Conservation (phyloP, 2,329 filamentous ascomycete genomes). For the Penicillium sp. region DNA sequence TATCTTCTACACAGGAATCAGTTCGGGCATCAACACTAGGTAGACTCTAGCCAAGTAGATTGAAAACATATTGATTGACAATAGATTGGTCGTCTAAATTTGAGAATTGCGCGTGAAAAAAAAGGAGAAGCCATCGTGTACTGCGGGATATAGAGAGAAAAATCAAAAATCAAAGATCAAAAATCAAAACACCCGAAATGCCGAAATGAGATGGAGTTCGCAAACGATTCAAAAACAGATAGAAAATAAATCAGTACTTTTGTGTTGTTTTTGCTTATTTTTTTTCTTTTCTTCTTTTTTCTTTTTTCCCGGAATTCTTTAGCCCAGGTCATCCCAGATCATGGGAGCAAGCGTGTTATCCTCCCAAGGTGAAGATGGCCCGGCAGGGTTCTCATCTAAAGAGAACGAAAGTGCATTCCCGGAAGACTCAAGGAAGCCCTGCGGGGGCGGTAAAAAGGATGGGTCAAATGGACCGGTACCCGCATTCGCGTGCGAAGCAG, state of each 20-base stretch:
- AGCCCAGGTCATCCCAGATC: slow-evolving; percentile 40
- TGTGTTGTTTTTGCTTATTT: background rate
- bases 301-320: background rate
- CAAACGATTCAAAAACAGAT: background rate
- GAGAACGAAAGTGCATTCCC: slow-evolving; percentile 29
- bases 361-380: slow-evolving; percentile 29
- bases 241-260: slow-evolving; percentile 2
- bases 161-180: background rate
- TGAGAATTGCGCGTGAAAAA: background rate
- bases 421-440: slow-evolving; percentile 26
- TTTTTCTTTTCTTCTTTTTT: background rate
- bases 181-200: slow-evolving; percentile 7
- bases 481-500: slow-evolving; percentile 10
- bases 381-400: slow-evolving; percentile 32
- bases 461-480: slow-evolving; percentile 29
- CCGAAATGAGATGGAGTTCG: background rate
- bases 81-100: background rate
- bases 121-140: slow-evolving; percentile 23
- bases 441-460: slow-evolving; percentile 34
- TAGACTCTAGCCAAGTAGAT: background rate
- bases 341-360: slow-evolving; percentile 44
- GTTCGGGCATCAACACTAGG: background rate
- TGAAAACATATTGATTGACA: background rate
- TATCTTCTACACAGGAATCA: no score
- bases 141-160: slow-evolving; percentile 26